Evolutionary conservation across 371 early-diverging fungal species (phyloP), one percentile per base, ranked within the genome.

Genomic region (Funneliformis caledonium): DNA sequence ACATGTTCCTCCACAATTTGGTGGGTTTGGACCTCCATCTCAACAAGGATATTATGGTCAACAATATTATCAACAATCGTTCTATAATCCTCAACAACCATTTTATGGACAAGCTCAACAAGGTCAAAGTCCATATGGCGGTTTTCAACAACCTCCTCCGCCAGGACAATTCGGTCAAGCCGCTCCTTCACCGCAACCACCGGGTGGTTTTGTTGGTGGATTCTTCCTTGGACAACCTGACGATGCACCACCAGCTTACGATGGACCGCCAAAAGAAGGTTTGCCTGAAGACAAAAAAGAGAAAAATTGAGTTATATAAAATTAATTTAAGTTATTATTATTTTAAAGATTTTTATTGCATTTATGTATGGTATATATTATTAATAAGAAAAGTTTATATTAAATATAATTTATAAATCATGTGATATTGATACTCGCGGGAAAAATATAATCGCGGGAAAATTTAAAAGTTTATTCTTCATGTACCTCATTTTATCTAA

Each of bases 191-290:
- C 52, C 75, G 6, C 59, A 19, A 16, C 50, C 67, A 52, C 67
- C 48, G 12, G 16, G 33, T 19, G 19, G 19, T 31, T 79, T 79
- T 79, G 72, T 59, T n/a, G 80, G 80, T 43, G 80, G 80, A 7
- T 79, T 79, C 60, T 70, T 37, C n/a, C 8, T 70, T 70, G 76
- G 62, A 42, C 45, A 42, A n/a, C 70, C 72, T 14, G 80, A 79
- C 42, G 80, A 79, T 16, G 80, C 80, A 11, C 80, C 80, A 22
- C 80, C 80, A 26, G 80, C 64, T 50, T 78, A 68, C 7, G 72
- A 70, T 47, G 72, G 72, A 19, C 72, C 72, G 16, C 72, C 72
- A 47, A 70, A 70, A 31, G 72, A 70, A 42, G 72, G 72, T 19
- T 70, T 70, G 45, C 72, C 72, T 10, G 72, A 45, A 42, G 72